Evolutionary conservation across 106 monocot genomes (phyloP).

Genomic region (Acorus gramineus): DNA sequence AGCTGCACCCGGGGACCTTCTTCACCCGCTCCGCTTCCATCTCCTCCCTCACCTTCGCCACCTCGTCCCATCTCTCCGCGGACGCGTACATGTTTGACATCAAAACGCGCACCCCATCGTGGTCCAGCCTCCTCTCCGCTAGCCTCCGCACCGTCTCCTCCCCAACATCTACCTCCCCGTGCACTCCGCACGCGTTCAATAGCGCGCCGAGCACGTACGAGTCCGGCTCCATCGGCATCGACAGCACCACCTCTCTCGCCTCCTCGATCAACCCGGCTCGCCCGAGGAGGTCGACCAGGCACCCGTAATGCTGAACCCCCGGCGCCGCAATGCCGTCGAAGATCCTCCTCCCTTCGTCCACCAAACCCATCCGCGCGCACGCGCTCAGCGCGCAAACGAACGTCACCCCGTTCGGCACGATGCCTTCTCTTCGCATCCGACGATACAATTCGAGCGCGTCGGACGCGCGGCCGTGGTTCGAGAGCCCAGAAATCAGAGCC

Average conservation of each 20-base stretch:
- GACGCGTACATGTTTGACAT: slow-evolving; percentile 50
- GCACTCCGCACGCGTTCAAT: slow-evolving; percentile 48
- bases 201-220: slow-evolving; percentile 43
- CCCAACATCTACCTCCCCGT: slow-evolving; percentile 29
- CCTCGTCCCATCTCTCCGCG: slow-evolving; percentile 37
- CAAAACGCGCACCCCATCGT: slow-evolving; percentile 28
- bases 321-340: slow-evolving; percentile 28
- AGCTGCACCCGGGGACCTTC: slow-evolving; percentile 41
- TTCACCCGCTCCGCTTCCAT: slow-evolving; percentile 26
- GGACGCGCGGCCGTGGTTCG: slow-evolving; percentile 29
- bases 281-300: slow-evolving; percentile 44
- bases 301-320: slow-evolving; percentile 52
- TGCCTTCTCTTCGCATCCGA: slow-evolving; percentile 24
- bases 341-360: slow-evolving; percentile 26
- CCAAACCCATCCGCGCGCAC: slow-evolving; percentile 39
- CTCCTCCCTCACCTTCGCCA: slow-evolving; percentile 24
- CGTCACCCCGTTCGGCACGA: slow-evolving; percentile 31
- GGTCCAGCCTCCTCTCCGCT: too few species aligned
- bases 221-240: slow-evolving; percentile 57
- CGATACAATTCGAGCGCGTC: slow-evolving; percentile 25
- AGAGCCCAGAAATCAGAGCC: slow-evolving; percentile 34
- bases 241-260: slow-evolving; percentile 21
- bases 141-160: slow-evolving; percentile 1
- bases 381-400: slow-evolving; percentile 38
- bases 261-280: slow-evolving; percentile 42